These are phyloP conservation scores for Acanthamoeba sp. DNA, from an alignment of 208 protist species.

Conservation along the genomic window DNA sequence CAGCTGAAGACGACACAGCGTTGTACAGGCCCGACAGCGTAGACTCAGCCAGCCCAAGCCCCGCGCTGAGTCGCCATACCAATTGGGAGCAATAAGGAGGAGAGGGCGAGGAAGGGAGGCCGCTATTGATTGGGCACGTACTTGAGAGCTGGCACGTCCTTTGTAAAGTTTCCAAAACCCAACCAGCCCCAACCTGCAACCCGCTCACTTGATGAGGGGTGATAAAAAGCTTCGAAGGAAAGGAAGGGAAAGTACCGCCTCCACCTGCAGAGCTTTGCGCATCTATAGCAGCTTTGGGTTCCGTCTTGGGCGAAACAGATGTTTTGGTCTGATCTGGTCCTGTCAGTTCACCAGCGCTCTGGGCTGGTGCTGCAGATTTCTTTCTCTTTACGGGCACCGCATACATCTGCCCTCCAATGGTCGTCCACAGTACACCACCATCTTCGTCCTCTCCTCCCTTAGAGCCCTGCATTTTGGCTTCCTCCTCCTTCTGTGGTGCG, in stretches of 20 bases:
- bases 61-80: background rate
- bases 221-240: background rate
- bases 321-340: background rate
- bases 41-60: slow-evolving; percentile 9
- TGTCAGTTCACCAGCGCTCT: no score
- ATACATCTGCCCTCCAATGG: background rate
- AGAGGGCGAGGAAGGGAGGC: background rate
- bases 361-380: background rate
- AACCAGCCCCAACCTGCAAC: background rate
- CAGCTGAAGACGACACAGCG: slow-evolving; percentile 5
- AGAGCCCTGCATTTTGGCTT: background rate
- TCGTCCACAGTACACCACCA: background rate
- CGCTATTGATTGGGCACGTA: background rate
- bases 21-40: slow-evolving; percentile 4
- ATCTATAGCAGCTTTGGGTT: background rate
- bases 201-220: no score
- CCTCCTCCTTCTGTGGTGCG: background rate
- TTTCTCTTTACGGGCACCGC: background rate
- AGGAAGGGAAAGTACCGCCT: background rate
- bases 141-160: background rate
- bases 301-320: background rate
- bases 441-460: background rate
- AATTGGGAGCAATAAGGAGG: background rate
- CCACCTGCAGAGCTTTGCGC: background rate
- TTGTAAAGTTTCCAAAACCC: background rate